Conservation (phyloP, 495 filamentous ascomycete species). For the Penicillium bialowiezense region DNA sequence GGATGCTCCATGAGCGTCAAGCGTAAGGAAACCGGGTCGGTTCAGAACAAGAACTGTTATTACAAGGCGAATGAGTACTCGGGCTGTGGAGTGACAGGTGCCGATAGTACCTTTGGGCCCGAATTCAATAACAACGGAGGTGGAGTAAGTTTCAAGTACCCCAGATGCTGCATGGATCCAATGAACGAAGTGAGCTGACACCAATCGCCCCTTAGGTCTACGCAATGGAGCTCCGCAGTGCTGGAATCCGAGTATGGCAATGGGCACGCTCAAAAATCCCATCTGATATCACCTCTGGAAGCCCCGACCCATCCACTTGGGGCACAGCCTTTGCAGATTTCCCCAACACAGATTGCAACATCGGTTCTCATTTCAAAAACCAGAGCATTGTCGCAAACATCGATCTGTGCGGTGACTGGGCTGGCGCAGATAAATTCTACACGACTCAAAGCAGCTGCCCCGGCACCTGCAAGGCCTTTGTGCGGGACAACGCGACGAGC, state of each 20-base stretch:
- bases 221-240: slow-evolving; percentile 35
- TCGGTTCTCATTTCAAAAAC: slow-evolving; percentile 37
- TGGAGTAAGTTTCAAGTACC: slow-evolving; percentile 21
- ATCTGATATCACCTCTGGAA: slow-evolving; percentile 23
- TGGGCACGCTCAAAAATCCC: slow-evolving; percentile 33
- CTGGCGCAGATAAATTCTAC: slow-evolving; percentile 26
- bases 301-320: slow-evolving; percentile 32
- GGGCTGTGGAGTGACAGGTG: slow-evolving; percentile 37
- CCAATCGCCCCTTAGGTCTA: slow-evolving; percentile 22
- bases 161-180: neutral
- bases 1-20: slow-evolving; percentile 38
- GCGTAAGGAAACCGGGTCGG: slow-evolving; percentile 32
- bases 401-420: slow-evolving; percentile 34
- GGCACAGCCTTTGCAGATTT: slow-evolving; percentile 37
- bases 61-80: slow-evolving; percentile 25
- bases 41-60: slow-evolving; percentile 17
- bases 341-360: slow-evolving; percentile 40
- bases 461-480: slow-evolving; percentile 28
- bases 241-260: slow-evolving; percentile 40
- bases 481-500: slow-evolving; percentile 26
- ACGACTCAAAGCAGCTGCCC: slow-evolving; percentile 28
- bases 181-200: neutral
- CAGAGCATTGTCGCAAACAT: slow-evolving; percentile 44
- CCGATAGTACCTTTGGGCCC: slow-evolving; percentile 29
- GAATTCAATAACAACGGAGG: slow-evolving; percentile 39